A percentile compares a stretch with the other conserved stretches of the same genome.
Evolutionary conservation across 2,329 filamentous ascomycete genomes (phyloP).

Genomic region (Talaromyces albobiverticillius): DNA sequence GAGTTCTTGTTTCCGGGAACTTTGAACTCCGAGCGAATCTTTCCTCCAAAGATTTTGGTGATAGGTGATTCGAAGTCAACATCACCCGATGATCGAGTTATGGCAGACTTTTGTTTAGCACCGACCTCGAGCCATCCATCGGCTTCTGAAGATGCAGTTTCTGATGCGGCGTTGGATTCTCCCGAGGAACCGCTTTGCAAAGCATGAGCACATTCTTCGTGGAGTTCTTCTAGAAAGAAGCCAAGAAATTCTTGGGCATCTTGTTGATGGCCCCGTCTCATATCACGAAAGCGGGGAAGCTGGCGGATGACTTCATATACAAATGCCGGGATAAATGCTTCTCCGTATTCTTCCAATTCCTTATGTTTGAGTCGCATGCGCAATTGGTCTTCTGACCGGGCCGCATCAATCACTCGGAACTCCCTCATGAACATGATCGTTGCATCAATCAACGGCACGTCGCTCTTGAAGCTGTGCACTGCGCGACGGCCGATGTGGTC

Average conservation of each 20-base stretch:
- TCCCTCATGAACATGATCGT: slow-evolving; percentile 98
- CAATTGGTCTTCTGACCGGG: slow-evolving; percentile 69
- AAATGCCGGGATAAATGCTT: slow-evolving; percentile 88
- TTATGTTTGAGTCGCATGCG: slow-evolving; percentile 71
- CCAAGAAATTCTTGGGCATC: slow-evolving; percentile 97
- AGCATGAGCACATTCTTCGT: slow-evolving; percentile 83
- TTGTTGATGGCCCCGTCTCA: slow-evolving; percentile 96
- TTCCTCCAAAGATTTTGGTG: slow-evolving; percentile 91
- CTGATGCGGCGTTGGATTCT: slow-evolving; percentile 43
- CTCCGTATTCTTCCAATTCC: slow-evolving; percentile 85
- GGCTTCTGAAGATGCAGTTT: slow-evolving; percentile 35
- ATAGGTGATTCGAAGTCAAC: slow-evolving; percentile 74
- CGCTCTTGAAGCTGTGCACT: slow-evolving; percentile 88
- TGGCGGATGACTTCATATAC: slow-evolving; percentile 90
- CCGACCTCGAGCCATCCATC: slow-evolving; percentile 94
- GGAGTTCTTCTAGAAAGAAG: slow-evolving; percentile 85
- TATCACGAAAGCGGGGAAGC: slow-evolving; percentile 82
- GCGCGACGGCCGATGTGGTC: slow-evolving; percentile 81
- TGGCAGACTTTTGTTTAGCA: slow-evolving; percentile 79
- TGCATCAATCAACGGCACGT: slow-evolving; percentile 88
- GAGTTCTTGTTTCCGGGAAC: slow-evolving; percentile 86
- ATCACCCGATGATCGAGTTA: slow-evolving; percentile 81
- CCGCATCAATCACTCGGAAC: slow-evolving; percentile 82
- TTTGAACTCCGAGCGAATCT: slow-evolving; percentile 82
- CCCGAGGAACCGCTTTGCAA: slow-evolving; percentile 57